phyloP scores from a whole-genome alignment of 768 basidiomycete genomes.

The Amanita molliuscula region DNA sequence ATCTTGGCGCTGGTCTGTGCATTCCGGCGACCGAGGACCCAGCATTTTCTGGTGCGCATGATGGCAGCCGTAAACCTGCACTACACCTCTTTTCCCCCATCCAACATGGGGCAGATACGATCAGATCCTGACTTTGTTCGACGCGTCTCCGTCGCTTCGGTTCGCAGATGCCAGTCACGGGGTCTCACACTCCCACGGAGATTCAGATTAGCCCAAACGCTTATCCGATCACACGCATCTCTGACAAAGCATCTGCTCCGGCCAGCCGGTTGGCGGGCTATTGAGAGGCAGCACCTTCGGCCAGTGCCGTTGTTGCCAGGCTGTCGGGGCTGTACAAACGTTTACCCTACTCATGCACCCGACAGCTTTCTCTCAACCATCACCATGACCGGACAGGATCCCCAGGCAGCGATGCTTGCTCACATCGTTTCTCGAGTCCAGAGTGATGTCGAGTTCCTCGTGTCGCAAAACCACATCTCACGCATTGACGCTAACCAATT shows the following conservation, averaged over 20 bases:
- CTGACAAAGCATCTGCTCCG: not conserved
- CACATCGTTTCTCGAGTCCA: constrained; percentile 51
- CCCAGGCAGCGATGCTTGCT: constrained; percentile 36
- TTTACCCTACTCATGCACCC: not conserved
- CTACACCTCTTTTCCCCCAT: not conserved
- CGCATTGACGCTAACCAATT: constrained; percentile 37
- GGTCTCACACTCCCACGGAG: not conserved
- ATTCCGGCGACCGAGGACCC: not conserved
- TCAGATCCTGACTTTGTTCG: not conserved
- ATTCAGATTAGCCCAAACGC: not conserved
- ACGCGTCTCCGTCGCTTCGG: not conserved
- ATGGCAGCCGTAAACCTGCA: not conserved
- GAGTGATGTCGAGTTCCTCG: constrained; percentile 46
- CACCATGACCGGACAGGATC: constrained; percentile 22
- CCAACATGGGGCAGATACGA: not conserved
- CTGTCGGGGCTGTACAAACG: not conserved
- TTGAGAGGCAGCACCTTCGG: not conserved
- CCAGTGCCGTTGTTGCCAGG: not conserved
- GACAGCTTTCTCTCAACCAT: not conserved
- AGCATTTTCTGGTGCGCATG: not conserved
- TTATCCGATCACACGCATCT: not conserved
- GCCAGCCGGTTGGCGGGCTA: not conserved
- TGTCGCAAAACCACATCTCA: constrained; percentile 42
- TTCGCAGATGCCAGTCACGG: not conserved
- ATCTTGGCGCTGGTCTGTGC: not conserved